A percentile compares a stretch with the other conserved stretches of the same genome.
phyloP scores from a whole-genome alignment of 495 filamentous ascomycete genomes.

The Talaromyces stipitatus region DNA sequence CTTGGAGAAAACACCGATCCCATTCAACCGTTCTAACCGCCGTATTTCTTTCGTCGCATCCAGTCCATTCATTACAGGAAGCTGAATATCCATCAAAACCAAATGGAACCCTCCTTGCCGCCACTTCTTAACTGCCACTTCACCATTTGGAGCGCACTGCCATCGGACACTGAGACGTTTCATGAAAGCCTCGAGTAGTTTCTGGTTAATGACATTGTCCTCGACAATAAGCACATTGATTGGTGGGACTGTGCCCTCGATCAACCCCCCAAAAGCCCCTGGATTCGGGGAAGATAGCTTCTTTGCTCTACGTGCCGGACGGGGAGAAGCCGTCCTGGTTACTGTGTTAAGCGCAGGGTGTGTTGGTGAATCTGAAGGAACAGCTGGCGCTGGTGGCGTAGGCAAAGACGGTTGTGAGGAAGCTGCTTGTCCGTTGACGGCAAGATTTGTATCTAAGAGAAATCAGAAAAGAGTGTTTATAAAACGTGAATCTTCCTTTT shows the following conservation, averaged over 20 bases:
- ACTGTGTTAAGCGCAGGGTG: conserved; percentile 28
- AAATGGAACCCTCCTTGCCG: conserved; percentile 90
- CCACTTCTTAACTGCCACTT: conserved; percentile 91
- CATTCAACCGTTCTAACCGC: conserved; percentile 79
- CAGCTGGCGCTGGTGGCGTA: conserved; percentile 28
- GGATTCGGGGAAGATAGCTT: conserved; percentile 21
- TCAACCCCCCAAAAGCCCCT: conserved; percentile 51
- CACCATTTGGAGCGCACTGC: conserved; percentile 92
- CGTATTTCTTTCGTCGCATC: conserved; percentile 97
- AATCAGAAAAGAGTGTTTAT: conserved; percentile 9
- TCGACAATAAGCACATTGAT: conserved; percentile 98
- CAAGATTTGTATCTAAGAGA: conserved; percentile 19
- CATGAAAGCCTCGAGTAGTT: conserved; percentile 90
- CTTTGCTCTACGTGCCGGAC: conserved; percentile 35
- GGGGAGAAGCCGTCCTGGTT: conserved; percentile 30
- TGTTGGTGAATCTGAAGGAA: conserved; percentile 30
- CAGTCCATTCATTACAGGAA: conserved; percentile 93
- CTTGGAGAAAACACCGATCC: conserved; percentile 77
- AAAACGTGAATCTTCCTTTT: neutral
- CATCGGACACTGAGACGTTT: conserved; percentile 95
- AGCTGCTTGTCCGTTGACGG: conserved; percentile 17
- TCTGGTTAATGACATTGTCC: conserved; percentile 95
- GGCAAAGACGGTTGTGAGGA: conserved; percentile 25
- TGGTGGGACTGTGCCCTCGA: conserved; percentile 81
- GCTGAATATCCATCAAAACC: conserved; percentile 96